phyloP scores from a whole-genome alignment of 176 grass and related monocot species.

The Bromus sterilis region DNA sequence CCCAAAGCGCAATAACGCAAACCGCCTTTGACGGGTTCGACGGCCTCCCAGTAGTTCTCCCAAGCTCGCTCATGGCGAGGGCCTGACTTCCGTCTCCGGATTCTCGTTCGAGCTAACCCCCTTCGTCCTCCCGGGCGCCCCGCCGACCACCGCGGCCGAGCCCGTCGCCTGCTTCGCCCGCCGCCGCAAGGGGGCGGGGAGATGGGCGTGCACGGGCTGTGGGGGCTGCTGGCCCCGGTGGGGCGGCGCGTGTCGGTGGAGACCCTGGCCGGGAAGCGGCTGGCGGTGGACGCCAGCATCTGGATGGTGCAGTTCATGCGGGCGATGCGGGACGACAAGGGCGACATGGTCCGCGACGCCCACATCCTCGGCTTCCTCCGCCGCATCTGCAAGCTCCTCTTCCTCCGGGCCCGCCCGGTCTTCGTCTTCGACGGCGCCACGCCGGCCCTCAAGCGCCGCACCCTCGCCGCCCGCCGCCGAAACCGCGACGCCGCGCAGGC shows the following conservation, averaged over 20 bases:
- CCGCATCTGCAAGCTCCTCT: constrained; percentile 93
- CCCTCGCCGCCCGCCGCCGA: constrained; percentile 68
- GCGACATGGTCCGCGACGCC: constrained; percentile 81
- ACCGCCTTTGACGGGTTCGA: constrained; percentile 26
- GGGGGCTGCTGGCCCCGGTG: constrained; percentile 84
- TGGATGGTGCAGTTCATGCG: constrained; percentile 99
- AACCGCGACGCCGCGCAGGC: constrained; percentile 76
- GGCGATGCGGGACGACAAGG: constrained; percentile 94
- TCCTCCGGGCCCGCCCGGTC: constrained; percentile 73
- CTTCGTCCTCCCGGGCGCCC: neutral
- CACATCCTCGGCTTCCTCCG: constrained; percentile 92
- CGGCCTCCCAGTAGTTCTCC: neutral
- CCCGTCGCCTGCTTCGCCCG: neutral
- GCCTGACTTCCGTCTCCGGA: neutral
- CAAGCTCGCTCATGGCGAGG: neutral
- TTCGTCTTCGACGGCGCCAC: constrained; percentile 90
- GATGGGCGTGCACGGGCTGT: constrained; percentile 94
- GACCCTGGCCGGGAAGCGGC: constrained; percentile 78
- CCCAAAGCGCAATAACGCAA: neutral
- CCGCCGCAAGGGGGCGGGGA: neutral
- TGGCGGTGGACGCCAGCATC: constrained; percentile 95
- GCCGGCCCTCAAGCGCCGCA: constrained; percentile 72
- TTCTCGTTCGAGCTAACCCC: neutral
- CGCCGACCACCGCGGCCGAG: neutral
- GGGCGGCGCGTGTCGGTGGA: constrained; percentile 95